Conservation (phyloP, 1,139 yeast genomes). For the Blastobotrys malaysiensis region DNA sequence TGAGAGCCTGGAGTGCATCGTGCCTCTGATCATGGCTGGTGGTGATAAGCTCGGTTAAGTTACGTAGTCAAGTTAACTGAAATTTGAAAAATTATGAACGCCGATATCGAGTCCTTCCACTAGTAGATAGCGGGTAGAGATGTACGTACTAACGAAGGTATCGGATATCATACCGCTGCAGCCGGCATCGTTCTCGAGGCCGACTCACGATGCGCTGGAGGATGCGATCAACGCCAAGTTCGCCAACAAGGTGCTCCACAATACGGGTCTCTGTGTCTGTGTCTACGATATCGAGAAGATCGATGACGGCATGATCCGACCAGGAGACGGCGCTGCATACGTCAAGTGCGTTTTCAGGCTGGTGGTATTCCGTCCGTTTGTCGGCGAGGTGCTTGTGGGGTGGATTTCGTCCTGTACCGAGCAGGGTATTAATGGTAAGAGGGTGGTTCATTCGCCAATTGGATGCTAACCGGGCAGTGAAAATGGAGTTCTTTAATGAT, state of each 20-base stretch:
- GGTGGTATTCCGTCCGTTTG: constrained; percentile 85
- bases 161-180: constrained; percentile 83
- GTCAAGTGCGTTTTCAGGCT: constrained; percentile 67
- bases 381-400: constrained; percentile 91
- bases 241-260: constrained; percentile 71
- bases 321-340: constrained; percentile 94
- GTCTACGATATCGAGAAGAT: constrained; percentile 76
- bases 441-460: not conserved
- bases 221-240: constrained; percentile 81
- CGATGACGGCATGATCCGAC: constrained; percentile 82
- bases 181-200: constrained; percentile 74
- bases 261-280: constrained; percentile 77
- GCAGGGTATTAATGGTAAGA: constrained; percentile 68
- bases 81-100: not conserved
- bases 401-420: constrained; percentile 85
- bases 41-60: not conserved
- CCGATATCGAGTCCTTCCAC: not conserved
- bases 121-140: constrained; percentile 29
- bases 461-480: constrained; percentile 32
- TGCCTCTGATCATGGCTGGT: not conserved
- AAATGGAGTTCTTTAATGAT: constrained; percentile 86
- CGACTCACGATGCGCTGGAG: constrained; percentile 63
- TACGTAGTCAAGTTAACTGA: not conserved
- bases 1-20: too few species aligned
- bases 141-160: constrained; percentile 80